Percentiles rank a stretch among this genome's conserved stretches.
Evolutionary conservation across 1,284 basidiomycete genomes (phyloP).

Genomic region (Puccinia coronata): DNA sequence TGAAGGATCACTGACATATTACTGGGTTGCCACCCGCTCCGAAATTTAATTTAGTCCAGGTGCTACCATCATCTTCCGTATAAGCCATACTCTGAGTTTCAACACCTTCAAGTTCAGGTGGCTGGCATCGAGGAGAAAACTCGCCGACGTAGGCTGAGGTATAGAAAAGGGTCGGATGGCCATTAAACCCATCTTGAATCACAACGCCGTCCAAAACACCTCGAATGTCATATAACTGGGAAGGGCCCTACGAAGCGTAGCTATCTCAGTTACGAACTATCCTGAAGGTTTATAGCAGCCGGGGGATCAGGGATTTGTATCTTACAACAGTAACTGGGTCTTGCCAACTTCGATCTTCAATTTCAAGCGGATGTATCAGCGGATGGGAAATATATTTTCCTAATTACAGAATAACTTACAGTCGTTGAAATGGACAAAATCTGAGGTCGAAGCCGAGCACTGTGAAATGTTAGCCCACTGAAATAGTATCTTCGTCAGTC

Average conservation of each 20-base stretch:
- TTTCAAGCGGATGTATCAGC: neutral
- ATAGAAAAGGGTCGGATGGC: constrained; percentile 53
- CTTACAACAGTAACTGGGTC: constrained; percentile 52
- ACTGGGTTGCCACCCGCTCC: constrained; percentile 53
- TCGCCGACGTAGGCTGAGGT: constrained; percentile 52
- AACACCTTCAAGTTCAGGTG: constrained; percentile 52
- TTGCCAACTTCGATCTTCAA: constrained; percentile 38
- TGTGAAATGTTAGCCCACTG: constrained; percentile 54
- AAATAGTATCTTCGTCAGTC: neutral
- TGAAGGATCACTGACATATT: constrained; percentile 51
- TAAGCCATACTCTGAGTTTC: constrained; percentile 53
- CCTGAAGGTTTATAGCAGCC: neutral
- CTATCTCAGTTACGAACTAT: too few species aligned
- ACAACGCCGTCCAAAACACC: constrained; percentile 54
- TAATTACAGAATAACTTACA: constrained; percentile 7
- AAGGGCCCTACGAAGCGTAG: constrained; percentile 48
- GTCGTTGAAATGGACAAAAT: constrained; percentile 52
- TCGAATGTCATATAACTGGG: constrained; percentile 54
- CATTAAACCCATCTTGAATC: constrained; percentile 52
- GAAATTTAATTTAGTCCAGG: constrained; percentile 54
- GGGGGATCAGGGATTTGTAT: neutral
- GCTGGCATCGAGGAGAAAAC: constrained; percentile 49
- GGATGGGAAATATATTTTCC: neutral
- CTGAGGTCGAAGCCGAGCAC: constrained; percentile 52
- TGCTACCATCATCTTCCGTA: constrained; percentile 53